Evolutionary conservation across 768 basidiomycete genomes (phyloP).

Genomic region (Podaxis carcinomalis): DNA sequence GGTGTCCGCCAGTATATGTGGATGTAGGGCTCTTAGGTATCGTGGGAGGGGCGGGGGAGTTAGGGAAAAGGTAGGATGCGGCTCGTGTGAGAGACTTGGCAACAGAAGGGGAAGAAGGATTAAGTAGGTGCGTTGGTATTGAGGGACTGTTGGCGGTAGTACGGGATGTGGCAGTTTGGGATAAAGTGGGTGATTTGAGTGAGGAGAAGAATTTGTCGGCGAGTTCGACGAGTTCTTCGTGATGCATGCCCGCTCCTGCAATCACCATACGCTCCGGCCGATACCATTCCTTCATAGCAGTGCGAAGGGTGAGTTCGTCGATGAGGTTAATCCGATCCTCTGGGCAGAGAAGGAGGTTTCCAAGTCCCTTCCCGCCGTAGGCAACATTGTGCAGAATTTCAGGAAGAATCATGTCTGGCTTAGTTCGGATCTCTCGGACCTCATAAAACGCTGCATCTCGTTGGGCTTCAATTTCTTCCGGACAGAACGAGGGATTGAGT

Average conservation of each 20-base stretch:
- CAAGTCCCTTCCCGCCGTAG: conserved; percentile 70
- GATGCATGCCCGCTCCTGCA: conserved; percentile 89
- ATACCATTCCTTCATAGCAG: conserved; percentile 79
- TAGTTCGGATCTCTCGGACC: conserved; percentile 77
- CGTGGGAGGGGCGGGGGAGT: conserved; percentile 23
- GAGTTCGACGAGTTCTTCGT: conserved; percentile 84
- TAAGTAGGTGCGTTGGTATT: conserved; percentile 55
- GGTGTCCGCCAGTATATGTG: conserved; percentile 83
- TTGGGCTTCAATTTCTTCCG: conserved; percentile 79
- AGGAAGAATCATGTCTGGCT: conserved; percentile 92
- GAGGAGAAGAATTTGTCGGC: conserved; percentile 81
- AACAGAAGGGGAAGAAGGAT: conserved; percentile 46
- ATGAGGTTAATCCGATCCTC: conserved; percentile 74
- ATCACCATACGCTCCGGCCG: conserved; percentile 93
- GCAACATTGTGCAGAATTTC: conserved; percentile 88
- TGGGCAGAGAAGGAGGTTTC: conserved; percentile 89
- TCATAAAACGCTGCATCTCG: conserved; percentile 89
- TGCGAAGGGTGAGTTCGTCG: conserved; percentile 54
- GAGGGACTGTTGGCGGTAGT: conserved; percentile 25
- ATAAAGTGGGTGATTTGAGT: conserved; percentile 36
- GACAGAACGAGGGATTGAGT: conserved; percentile 67
- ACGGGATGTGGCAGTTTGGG: conserved; percentile 22
- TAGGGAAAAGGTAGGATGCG: conserved; percentile 69
- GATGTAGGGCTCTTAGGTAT: conserved; percentile 37
- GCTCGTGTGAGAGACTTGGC: conserved; percentile 72